phyloP scores from a whole-genome alignment of 2,329 filamentous ascomycete genomes.

The Trichoderma simmonsii region DNA sequence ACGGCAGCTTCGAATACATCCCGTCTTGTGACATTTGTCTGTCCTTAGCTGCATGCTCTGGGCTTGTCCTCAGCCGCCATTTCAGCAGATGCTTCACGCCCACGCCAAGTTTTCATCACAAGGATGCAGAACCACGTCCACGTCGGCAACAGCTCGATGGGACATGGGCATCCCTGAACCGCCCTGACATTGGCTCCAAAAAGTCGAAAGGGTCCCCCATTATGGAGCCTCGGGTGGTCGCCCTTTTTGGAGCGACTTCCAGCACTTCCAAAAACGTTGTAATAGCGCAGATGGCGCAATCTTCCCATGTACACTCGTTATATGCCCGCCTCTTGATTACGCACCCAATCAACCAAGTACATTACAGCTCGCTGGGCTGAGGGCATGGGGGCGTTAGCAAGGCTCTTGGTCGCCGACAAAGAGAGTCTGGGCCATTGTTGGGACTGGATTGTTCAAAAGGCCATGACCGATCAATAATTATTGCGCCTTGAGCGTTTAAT shows the following conservation, averaged over 20 bases:
- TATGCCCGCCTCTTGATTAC: constrained; percentile 8
- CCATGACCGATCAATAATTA: neutral
- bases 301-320: constrained; percentile 17
- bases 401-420: neutral
- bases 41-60: neutral
- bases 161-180: constrained; percentile 9
- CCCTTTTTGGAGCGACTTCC: constrained; percentile 18
- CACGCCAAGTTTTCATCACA: neutral
- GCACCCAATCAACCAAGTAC: neutral
- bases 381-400: neutral
- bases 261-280: constrained; percentile 14
- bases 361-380: constrained; percentile 3
- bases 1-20: neutral
- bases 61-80: neutral
- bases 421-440: neutral
- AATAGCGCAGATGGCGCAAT: constrained; percentile 22
- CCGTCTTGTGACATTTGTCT: neutral
- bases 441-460: neutral
- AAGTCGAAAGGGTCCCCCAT: neutral
- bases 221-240: constrained; percentile 19
- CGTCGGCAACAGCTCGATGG: neutral
- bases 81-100: neutral
- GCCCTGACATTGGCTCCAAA: neutral
- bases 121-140: neutral
- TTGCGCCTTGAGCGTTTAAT: neutral